Conservation (phyloP, 352 stramenopile species). For the Pythium insidiosum region DNA sequence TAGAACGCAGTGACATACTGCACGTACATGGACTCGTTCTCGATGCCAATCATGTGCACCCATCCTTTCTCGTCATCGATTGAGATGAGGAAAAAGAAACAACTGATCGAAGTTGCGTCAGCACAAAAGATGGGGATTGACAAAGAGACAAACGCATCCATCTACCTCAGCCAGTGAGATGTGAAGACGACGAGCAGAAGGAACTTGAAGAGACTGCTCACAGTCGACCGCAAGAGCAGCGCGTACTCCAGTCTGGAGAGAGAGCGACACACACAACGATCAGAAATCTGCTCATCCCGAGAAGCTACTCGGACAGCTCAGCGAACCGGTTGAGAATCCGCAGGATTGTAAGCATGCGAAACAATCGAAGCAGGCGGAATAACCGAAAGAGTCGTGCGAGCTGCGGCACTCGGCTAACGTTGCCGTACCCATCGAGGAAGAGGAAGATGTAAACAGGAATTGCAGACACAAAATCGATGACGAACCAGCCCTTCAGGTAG, state of each 20-base stretch:
- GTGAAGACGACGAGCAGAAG: slow-evolving; percentile 71
- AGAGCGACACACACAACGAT: no score
- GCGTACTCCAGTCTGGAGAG: no score
- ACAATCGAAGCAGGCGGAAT: slow-evolving; percentile 52
- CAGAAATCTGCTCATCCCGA: no score
- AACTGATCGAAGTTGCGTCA: slow-evolving; percentile 12
- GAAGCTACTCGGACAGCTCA: no score
- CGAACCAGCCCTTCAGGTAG: slow-evolving; percentile 69
- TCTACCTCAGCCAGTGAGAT: slow-evolving; percentile 69
- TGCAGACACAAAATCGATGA: slow-evolving; percentile 63
- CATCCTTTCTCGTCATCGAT: slow-evolving; percentile 37
- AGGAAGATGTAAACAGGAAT: slow-evolving; percentile 73
- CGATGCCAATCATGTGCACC: slow-evolving; percentile 26
- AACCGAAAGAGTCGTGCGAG: slow-evolving; percentile 51
- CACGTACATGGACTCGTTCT: slow-evolving; percentile 30
- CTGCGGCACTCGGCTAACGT: slow-evolving; percentile 52
- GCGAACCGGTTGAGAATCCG: slow-evolving; percentile 62
- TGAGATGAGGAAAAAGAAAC: slow-evolving; percentile 56
- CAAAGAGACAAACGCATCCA: not conserved
- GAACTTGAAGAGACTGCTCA: slow-evolving; percentile 77
- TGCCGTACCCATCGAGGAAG: no score
- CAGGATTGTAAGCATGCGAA: slow-evolving; percentile 64
- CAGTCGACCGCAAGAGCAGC: slow-evolving; percentile 58
- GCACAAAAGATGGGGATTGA: not conserved
- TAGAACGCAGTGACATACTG: slow-evolving; percentile 63